phyloP scores from a whole-genome alignment of 106 monocot genomes.

The Dioscorea dumetorum region DNA sequence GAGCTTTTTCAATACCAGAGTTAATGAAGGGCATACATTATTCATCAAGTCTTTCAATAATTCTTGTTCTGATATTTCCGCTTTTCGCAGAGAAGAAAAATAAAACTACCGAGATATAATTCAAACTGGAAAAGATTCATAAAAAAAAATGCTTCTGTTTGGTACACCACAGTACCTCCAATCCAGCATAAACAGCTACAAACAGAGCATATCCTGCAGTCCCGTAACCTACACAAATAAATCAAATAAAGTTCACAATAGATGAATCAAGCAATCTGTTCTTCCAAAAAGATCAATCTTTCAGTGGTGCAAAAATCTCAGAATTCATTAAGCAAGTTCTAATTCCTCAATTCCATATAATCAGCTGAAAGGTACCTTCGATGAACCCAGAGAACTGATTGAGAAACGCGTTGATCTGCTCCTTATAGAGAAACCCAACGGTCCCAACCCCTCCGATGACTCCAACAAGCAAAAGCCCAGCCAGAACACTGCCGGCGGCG shows the following conservation, averaged over 20 bases:
- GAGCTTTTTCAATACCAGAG: no score
- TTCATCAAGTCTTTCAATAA: neutral
- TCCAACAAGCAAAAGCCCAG: slow-evolving; percentile 64
- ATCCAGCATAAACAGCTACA: slow-evolving; percentile 80
- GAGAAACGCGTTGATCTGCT: slow-evolving; percentile 86
- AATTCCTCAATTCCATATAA: no score
- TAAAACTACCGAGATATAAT: no score
- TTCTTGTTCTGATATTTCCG: neutral
- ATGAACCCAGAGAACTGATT: slow-evolving; percentile 82
- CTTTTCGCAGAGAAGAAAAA: no score
- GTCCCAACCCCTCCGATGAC: slow-evolving; percentile 77
- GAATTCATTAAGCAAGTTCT: no score
- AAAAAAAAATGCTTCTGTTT: neutral
- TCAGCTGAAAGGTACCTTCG: slow-evolving; percentile 39
- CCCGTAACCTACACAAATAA: slow-evolving; percentile 58
- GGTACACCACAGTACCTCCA: slow-evolving; percentile 46
- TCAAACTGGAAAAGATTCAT: neutral
- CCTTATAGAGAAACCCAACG: slow-evolving; percentile 73
- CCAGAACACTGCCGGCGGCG: slow-evolving; percentile 70
- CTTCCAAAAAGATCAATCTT: no score
- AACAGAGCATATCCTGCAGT: slow-evolving; percentile 94
- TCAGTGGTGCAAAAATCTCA: neutral
- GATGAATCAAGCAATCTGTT: neutral
- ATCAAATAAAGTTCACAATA: neutral
- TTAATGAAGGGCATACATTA: neutral